Evolutionary conservation across 331 rosid species (phyloP).

Genomic region (Malus hybrid): DNA sequence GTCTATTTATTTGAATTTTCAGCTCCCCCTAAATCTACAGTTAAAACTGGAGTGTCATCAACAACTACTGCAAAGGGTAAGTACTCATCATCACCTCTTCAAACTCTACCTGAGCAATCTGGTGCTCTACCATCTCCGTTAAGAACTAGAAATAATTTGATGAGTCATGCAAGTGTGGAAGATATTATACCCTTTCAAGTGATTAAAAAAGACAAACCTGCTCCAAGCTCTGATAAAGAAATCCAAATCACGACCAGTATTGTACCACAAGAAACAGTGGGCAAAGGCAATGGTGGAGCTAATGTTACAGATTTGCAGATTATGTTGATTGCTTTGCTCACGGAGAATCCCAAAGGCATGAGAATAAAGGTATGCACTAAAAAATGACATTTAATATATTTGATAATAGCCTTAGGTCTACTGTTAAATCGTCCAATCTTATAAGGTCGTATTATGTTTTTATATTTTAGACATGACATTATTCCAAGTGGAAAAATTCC

Average conservation of each 20-base stretch:
- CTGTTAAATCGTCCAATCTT: not conserved
- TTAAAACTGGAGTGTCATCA: constrained; percentile 50
- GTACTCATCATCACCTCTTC: constrained; percentile 61
- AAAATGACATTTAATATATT: not conserved
- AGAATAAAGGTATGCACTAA: constrained; percentile 46
- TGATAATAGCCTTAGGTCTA: not conserved
- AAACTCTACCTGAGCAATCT: constrained; percentile 60
- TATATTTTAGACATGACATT: not conserved
- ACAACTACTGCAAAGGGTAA: constrained; percentile 50
- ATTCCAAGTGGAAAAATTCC: not conserved
- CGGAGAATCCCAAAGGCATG: constrained; percentile 85
- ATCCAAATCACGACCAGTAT: constrained; percentile 31
- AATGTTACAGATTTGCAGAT: constrained; percentile 64
- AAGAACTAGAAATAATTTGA: constrained; percentile 43
- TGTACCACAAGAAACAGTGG: constrained; percentile 37
- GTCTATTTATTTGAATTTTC: constrained; percentile 31
- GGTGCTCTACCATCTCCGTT: constrained; percentile 61
- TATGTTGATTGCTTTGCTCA: constrained; percentile 54
- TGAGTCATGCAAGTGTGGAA: constrained; percentile 33
- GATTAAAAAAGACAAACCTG: constrained; percentile 42
- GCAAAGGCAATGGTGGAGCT: constrained; percentile 52
- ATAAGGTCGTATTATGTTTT: not conserved
- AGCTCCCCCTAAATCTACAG: constrained; percentile 53
- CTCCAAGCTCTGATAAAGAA: constrained; percentile 50
- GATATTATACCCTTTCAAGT: constrained; percentile 47